Conservation (phyloP, 2,329 filamentous ascomycete genomes). For the Juglanconis sp. region DNA sequence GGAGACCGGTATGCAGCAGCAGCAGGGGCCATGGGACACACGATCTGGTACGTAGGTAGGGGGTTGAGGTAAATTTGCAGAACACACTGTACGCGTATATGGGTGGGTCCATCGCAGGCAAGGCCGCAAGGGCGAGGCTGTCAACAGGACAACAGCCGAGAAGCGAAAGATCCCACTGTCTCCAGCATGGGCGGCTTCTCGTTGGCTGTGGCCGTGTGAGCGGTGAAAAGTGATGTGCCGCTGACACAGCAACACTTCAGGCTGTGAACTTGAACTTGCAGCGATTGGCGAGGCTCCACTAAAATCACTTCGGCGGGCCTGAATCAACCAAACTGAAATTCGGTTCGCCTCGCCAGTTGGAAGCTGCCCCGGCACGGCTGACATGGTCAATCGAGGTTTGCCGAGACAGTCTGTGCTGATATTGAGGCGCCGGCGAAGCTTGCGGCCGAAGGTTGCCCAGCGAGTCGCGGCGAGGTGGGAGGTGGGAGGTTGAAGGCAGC, state of each 20-base stretch:
- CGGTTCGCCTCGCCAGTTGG: conserved; percentile 8
- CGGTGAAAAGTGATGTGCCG: conserved; percentile 6
- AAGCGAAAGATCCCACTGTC: neutral
- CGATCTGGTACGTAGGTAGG: neutral
- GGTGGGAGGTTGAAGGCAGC: too few species aligned
- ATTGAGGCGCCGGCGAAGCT: conserved; percentile 1
- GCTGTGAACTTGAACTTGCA: neutral
- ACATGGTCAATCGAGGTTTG: conserved; percentile 8
- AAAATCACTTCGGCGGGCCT: conserved; percentile 1
- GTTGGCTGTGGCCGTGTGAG: conserved; percentile 1
- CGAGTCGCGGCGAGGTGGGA: too few species aligned
- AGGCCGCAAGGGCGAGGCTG: conserved; percentile 10
- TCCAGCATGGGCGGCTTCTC: neutral
- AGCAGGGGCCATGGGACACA: neutral
- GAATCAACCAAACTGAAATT: conserved; percentile 6
- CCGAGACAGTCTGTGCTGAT: conserved; percentile 10
- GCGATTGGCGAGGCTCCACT: conserved; percentile 10
- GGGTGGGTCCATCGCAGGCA: neutral
- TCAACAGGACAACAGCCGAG: neutral
- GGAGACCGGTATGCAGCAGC: conserved; percentile 2
- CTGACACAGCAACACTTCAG: neutral
- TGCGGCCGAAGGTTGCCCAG: too few species aligned
- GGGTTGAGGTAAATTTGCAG: neutral
- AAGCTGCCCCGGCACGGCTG: conserved; percentile 1
- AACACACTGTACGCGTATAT: conserved; percentile 11